Evolutionary conservation across 2,329 filamentous ascomycete genomes (phyloP), one percentile per base, ranked within the genome.

Genomic region (Phaeosphaeria sp.): DNA sequence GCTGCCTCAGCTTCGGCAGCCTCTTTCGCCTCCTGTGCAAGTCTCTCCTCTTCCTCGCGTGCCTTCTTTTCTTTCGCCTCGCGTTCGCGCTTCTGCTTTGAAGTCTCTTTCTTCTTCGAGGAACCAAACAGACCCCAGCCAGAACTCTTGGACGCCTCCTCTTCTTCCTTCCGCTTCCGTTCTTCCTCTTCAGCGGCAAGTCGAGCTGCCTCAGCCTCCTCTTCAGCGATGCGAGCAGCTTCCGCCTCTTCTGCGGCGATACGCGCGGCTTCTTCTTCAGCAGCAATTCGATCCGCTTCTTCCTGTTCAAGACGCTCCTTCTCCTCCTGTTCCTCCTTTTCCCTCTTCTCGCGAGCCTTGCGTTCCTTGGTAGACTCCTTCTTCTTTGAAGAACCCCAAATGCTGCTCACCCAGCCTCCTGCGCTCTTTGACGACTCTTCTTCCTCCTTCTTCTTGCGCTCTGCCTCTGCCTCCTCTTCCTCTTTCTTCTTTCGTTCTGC

Each of bases 231-330:
- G 33, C 57, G 57, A 13, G 63, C 59, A 27, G 60, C 60, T 40
- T 63, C 62, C 3, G 71, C 72, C 4, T 54, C 57, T 44, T 63
- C 65, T 36, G 61, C 63, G 7, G 72, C 68, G 40, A 63, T 56
- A 22, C 58, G 56, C 13, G 49, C 54, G 44, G 27, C 52, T 45
- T 56, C 60, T 50, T 66, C 65, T 70, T 67, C 83, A 11, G 59
- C 59, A 44, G 61, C 78, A 30, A 61, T n/a, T 21, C 64, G 64
- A 25, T 68, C 69, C 11, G 64, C 62, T 47, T 71, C 69, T 68
- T 80, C 81, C 63, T 82, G 77, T 48, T 73, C 71, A 21, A 64
- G 47, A 44, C 67, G 63, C 55, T 73, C 69, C 56, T 60, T 65
- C 49, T 72, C 65, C 21, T 71, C 72, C 15, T 63, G 58, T 49